These are phyloP conservation scores for Chaetomiaceae sp. DNA, from an alignment of 2,329 filamentous ascomycete genomes.

Conservation along the genomic window DNA sequence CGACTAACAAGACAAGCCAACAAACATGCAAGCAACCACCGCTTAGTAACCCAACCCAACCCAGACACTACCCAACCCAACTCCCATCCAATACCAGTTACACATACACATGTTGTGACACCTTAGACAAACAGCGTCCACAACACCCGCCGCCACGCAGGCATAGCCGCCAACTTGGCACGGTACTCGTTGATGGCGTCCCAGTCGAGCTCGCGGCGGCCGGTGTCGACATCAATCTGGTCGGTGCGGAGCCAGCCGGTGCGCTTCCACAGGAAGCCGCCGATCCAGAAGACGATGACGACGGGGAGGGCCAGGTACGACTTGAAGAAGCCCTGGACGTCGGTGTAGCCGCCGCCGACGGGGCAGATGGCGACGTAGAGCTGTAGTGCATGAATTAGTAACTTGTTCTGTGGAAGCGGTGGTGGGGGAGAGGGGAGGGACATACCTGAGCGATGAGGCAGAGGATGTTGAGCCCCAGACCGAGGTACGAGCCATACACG, in stretches of 20 bases:
- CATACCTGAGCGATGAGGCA: constrained; percentile 49
- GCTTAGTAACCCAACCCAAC: too few species aligned
- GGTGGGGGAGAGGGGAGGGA: not conserved
- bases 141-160: constrained; percentile 44
- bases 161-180: constrained; percentile 46
- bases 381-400: constrained; percentile 25
- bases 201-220: constrained; percentile 62
- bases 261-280: constrained; percentile 62
- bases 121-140: constrained; percentile 35
- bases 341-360: constrained; percentile 31
- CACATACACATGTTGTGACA: too few species aligned
- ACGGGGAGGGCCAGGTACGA: constrained; percentile 50
- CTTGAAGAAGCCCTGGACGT: constrained; percentile 50
- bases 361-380: constrained; percentile 48
- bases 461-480: constrained; percentile 51
- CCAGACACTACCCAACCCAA: too few species aligned
- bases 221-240: constrained; percentile 64
- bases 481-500: constrained; percentile 58
- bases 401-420: not conserved
- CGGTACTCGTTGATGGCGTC: constrained; percentile 55
- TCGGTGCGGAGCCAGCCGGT: constrained; percentile 52
- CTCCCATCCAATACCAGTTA: too few species aligned
- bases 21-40: too few species aligned
- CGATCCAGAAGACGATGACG: constrained; percentile 50
- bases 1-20: too few species aligned